Evolutionary conservation across 148 eudicot species (phyloP), one percentile per base, ranked within the genome.

Genomic region (Camellia sinensis): DNA sequence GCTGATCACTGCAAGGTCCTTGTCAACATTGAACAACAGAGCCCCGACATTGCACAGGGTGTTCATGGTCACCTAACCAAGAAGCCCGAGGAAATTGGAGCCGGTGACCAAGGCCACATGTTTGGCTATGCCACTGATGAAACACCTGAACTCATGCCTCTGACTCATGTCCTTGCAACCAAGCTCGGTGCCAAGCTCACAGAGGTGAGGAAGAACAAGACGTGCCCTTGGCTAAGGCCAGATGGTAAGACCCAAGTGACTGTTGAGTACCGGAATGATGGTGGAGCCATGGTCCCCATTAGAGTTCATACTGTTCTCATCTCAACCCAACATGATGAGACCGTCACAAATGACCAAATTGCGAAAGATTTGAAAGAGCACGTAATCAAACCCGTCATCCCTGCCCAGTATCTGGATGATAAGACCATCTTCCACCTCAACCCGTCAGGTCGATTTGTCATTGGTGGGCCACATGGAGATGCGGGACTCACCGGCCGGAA

Each of bases 301-400:
- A 77, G 89, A 53, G 89, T 87, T 29, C 89, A 87, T 70, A 87
- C 89, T 6, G 81, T 87, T 61, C 89, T 87, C 72, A 87, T 87
- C 85, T 87, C 89, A n/a, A 87, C 89, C 66, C 89, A 87, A 64
- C 89, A 87, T 56, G 86, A 87, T 52, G 89, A 87, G 84, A 82
- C 84, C 3, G 89, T 87, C 7, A 84, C 89, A 40, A 82, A 84
- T 6, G 89, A 82, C 0, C 80, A 84, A 19, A 87, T 87, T 46
- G 85, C 87, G 6, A 60, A 66, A 19, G 87, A 87, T 59, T 79
- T 87, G 74, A 87, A 87, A 57, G 89, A 87, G 72, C 87, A 87
- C n/a, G 89, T 87, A 41, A 87, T 87, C 73, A 82, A 82, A 67
- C 89, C 89, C 4, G 89, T 87, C 15, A 85, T 87, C 71, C 89